phyloP scores from a whole-genome alignment of 148 eudicot genomes.

The Dianthus caryophyllus region DNA sequence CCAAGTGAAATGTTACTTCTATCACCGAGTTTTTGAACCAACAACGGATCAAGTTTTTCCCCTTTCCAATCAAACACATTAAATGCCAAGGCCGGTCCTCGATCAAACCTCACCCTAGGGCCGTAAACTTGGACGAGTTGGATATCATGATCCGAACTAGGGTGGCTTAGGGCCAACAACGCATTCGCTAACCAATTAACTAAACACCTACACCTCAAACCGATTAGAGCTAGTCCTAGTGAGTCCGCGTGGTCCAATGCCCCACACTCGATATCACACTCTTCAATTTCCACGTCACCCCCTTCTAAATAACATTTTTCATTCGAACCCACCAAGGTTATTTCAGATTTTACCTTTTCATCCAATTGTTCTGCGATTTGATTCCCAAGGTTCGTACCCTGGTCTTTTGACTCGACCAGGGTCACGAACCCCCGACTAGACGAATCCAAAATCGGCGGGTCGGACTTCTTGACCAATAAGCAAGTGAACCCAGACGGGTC shows the following conservation, averaged over 20 bases:
- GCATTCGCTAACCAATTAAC: constrained; percentile 71
- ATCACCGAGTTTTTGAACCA: constrained; percentile 74
- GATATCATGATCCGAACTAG: constrained; percentile 39
- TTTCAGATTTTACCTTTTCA: neutral
- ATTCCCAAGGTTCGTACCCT: neutral
- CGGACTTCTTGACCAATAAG: constrained; percentile 53
- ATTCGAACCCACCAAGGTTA: neutral
- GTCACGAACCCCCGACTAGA: constrained; percentile 36
- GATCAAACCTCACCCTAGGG: constrained; percentile 41
- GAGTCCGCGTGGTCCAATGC: constrained; percentile 68
- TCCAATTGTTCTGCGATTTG: neutral
- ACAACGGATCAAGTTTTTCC: constrained; percentile 49
- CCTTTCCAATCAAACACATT: constrained; percentile 75
- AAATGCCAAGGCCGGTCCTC: constrained; percentile 60
- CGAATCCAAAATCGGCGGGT: constrained; percentile 20
- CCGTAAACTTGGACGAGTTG: constrained; percentile 56
- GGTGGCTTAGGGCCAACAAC: constrained; percentile 43
- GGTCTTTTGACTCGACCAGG: neutral
- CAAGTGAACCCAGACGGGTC: constrained; percentile 74
- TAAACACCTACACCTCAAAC: constrained; percentile 46
- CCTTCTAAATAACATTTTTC: neutral
- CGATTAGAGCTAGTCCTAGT: constrained; percentile 50
- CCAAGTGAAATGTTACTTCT: constrained; percentile 57
- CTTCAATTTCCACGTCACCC: neutral
- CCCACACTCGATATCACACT: constrained; percentile 27